Evolutionary conservation across 495 filamentous ascomycete genomes (phyloP).

Genomic region (Trichocladium antarcticum): DNA sequence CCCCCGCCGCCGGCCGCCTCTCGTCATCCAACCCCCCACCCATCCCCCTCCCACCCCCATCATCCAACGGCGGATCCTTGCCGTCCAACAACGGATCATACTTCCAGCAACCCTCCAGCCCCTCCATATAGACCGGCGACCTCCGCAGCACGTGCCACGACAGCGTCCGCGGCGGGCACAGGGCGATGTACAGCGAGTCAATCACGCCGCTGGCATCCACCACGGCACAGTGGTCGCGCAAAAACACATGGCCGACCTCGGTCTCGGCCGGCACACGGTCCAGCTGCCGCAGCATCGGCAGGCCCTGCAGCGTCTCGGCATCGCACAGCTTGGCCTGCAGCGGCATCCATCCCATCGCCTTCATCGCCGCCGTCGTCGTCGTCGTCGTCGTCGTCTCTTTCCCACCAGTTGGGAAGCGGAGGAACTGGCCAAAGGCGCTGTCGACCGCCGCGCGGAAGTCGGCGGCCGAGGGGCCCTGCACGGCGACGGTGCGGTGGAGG

Average conservation of each 20-base stretch:
- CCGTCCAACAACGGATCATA: constrained; percentile 40
- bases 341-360: constrained; percentile 43
- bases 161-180: constrained; percentile 38
- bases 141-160: constrained; percentile 36
- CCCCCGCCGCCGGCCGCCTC: constrained; percentile 38
- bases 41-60: no score
- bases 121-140: constrained; percentile 36
- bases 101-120: constrained; percentile 41
- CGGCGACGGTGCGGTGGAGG: constrained; percentile 42
- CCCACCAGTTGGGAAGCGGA: no score
- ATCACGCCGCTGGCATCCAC: constrained; percentile 41
- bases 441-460: constrained; percentile 39
- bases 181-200: constrained; percentile 45
- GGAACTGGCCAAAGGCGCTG: constrained; percentile 39
- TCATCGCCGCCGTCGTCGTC: no score
- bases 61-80: constrained; percentile 20
- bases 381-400: no score
- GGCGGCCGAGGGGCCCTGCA: constrained; percentile 36
- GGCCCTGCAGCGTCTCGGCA: constrained; percentile 40
- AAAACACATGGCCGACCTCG: constrained; percentile 31
- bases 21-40: constrained; percentile 18
- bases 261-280: constrained; percentile 27
- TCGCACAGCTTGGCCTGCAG: constrained; percentile 47
- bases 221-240: constrained; percentile 39
- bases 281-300: constrained; percentile 45